Evolutionary conservation across 176 grass and related monocot genomes (phyloP).

Genomic region (Pontederia crassipes): DNA sequence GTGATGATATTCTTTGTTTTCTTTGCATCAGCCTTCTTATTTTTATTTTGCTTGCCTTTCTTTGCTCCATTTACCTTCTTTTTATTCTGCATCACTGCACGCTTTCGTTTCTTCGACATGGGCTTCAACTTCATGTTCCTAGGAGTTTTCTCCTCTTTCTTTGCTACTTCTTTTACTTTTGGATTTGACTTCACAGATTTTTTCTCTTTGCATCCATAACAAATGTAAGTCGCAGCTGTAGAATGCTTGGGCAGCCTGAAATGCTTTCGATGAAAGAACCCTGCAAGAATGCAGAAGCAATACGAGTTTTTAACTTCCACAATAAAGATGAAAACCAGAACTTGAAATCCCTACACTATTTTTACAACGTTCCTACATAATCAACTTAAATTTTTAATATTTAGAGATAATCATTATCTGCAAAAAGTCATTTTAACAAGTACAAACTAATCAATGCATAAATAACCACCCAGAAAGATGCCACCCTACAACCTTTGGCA

Average conservation of each 20-base stretch:
- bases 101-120: constrained; percentile 41
- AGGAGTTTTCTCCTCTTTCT: constrained; percentile 22
- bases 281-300: constrained; percentile 22
- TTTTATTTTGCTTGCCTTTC: constrained; percentile 31
- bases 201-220: constrained; percentile 70
- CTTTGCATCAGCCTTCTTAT: constrained; percentile 28
- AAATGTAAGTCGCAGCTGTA: constrained; percentile 42
- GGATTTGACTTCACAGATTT: constrained; percentile 26
- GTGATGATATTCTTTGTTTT: constrained; percentile 22
- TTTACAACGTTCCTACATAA: too few relatives aligned
- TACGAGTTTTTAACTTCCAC: not conserved
- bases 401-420: too few relatives aligned
- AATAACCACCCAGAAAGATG: too few relatives aligned
- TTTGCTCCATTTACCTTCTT: constrained; percentile 34
- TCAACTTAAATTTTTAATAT: too few relatives aligned
- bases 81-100: constrained; percentile 34
- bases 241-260: constrained; percentile 71
- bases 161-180: constrained; percentile 26
- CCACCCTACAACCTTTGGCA: too few relatives aligned
- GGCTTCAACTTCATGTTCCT: constrained; percentile 4
- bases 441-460: too few relatives aligned
- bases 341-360: too few relatives aligned
- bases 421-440: too few relatives aligned
- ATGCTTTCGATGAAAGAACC: constrained; percentile 91
- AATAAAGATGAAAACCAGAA: not conserved